phyloP scores from a whole-genome alignment of 73 alveolate species.

The Paramecium primaurelia region DNA sequence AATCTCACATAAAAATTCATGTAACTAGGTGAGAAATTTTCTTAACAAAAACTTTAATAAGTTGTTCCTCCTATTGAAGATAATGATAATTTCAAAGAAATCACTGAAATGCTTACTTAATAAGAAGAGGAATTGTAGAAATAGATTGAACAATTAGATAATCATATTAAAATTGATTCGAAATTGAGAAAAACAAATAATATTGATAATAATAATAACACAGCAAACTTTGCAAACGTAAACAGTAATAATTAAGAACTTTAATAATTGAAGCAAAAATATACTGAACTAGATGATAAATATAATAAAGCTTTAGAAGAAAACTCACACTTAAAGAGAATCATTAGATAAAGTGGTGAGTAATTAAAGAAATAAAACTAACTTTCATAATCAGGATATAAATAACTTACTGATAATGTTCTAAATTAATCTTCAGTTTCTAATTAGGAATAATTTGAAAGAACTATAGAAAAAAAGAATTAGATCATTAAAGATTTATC shows the following conservation, averaged over 20 bases:
- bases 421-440: neutral
- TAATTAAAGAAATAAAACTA: neutral
- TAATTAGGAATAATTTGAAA: neutral
- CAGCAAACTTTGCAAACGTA: neutral
- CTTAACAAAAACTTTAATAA: neutral
- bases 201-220: neutral
- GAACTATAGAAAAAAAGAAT: conserved; percentile 25
- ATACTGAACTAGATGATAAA: neutral
- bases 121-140: conserved; percentile 13
- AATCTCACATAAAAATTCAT: neutral
- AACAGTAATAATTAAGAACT: neutral
- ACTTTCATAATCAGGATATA: neutral
- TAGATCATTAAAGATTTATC: neutral
- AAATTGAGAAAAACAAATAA: neutral
- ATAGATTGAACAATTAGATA: neutral
- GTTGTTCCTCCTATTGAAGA: neutral
- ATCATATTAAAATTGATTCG: neutral
- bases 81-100: neutral
- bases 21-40: neutral
- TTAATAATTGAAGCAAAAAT: neutral
- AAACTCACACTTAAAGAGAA: neutral
- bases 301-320: neutral
- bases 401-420: neutral
- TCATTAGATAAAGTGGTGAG: conserved; percentile 14
- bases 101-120: neutral